phyloP scores from a whole-genome alignment of 2,329 filamentous ascomycete genomes.

The Verticillium nonalfalfae region DNA sequence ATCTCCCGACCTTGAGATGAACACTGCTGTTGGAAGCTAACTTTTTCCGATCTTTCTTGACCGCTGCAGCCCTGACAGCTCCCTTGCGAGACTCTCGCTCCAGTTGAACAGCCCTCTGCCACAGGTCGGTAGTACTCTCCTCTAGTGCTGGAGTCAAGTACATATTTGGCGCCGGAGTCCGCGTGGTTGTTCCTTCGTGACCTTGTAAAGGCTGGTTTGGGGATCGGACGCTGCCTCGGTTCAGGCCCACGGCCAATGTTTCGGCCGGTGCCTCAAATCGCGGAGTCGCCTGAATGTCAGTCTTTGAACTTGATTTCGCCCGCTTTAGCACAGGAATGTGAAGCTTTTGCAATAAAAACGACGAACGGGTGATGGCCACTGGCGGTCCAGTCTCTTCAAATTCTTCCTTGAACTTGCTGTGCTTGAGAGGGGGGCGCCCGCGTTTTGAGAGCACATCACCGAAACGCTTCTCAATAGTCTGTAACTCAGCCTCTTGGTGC shows the following conservation, averaged over 20 bases:
- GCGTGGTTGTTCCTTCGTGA: not conserved
- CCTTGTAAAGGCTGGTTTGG: not conserved
- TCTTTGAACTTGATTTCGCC: constrained; percentile 10
- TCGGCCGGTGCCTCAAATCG: constrained; percentile 1
- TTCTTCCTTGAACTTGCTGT: constrained; percentile 35
- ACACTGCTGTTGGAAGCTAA: not conserved
- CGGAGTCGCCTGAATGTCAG: not conserved
- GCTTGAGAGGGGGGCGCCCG: constrained; percentile 18
- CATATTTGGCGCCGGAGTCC: not conserved
- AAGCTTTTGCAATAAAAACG: constrained; percentile 26
- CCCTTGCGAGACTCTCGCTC: constrained; percentile 12
- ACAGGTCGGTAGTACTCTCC: constrained; percentile 18
- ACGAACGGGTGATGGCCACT: constrained; percentile 14
- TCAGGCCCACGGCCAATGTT: not conserved
- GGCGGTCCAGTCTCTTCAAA: constrained; percentile 19
- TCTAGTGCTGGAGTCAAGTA: constrained; percentile 2
- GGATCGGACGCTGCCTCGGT: not conserved
- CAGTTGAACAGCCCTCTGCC: constrained; percentile 18
- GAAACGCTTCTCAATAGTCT: constrained; percentile 33
- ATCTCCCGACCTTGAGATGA: constrained; percentile 6
- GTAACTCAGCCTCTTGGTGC: constrained; percentile 29
- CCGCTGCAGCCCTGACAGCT: not conserved
- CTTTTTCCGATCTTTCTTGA: not conserved
- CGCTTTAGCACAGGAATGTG: constrained; percentile 24
- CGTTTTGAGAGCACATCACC: constrained; percentile 22